Evolutionary conservation across 768 basidiomycete species (phyloP).

Genomic region (Porphyrellus cyaneotinctus): DNA sequence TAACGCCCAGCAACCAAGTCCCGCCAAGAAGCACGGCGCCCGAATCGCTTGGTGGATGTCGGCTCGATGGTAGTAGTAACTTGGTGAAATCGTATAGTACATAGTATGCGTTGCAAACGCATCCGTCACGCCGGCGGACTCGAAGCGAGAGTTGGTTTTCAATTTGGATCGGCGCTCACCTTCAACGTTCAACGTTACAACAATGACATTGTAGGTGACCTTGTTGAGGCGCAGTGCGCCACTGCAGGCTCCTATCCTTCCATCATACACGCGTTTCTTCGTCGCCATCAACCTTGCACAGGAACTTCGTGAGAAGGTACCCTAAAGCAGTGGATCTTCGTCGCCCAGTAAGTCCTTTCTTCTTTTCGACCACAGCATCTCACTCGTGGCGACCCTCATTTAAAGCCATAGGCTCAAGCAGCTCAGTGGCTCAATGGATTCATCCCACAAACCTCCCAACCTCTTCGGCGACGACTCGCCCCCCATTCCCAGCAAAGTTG

Average conservation of each 20-base stretch:
- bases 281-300: neutral
- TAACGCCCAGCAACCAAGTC: too few relatives aligned
- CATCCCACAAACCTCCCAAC: slow-evolving; percentile 8
- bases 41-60: too few relatives aligned
- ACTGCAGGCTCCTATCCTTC: neutral
- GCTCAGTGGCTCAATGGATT: slow-evolving; percentile 8
- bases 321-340: slow-evolving; percentile 5
- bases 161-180: too few relatives aligned
- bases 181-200: too few relatives aligned
- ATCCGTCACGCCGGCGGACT: too few relatives aligned
- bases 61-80: too few relatives aligned
- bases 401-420: slow-evolving; percentile 2
- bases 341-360: slow-evolving; percentile 8
- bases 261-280: neutral
- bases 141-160: too few relatives aligned
- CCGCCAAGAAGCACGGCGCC: too few relatives aligned
- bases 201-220: too few relatives aligned
- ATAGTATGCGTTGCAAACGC: too few relatives aligned
- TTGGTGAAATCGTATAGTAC: too few relatives aligned
- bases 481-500: slow-evolving; percentile 4
- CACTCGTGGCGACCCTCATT: slow-evolving; percentile 10
- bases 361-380: slow-evolving; percentile 7
- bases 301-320: slow-evolving; percentile 12
- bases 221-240: too few relatives aligned
- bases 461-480: neutral